Evolutionary conservation across 257 asterid genomes (phyloP).

Genomic region (Petunia secreta): DNA sequence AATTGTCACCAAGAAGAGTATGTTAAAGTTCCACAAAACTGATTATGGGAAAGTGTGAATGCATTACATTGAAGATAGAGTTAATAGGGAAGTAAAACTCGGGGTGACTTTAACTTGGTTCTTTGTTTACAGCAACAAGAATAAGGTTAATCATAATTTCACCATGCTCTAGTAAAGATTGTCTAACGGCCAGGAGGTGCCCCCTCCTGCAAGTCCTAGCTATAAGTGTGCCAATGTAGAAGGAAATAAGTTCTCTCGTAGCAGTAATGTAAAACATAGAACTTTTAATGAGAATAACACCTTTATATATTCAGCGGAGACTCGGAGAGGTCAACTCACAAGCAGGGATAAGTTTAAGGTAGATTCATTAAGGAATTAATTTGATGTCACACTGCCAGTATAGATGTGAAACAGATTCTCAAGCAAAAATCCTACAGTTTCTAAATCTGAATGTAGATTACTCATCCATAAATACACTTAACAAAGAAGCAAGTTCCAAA

Average conservation of each 20-base stretch:
- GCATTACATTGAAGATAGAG: background rate
- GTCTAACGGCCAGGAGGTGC: background rate
- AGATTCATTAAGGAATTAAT: too few relatives aligned
- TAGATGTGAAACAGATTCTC: background rate
- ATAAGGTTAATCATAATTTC: background rate
- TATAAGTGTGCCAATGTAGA: too few relatives aligned
- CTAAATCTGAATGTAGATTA: background rate
- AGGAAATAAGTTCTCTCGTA: background rate
- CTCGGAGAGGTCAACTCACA: too few relatives aligned
- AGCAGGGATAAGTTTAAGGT: too few relatives aligned
- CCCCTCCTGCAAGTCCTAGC: too few relatives aligned
- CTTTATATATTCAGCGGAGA: too few relatives aligned
- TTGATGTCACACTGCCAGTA: too few relatives aligned
- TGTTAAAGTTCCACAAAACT: constrained; percentile 2
- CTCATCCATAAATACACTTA: background rate
- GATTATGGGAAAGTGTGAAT: background rate
- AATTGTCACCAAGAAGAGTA: constrained; percentile 23
- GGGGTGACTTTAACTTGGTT: background rate
- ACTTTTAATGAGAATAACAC: too few relatives aligned
- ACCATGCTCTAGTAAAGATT: background rate
- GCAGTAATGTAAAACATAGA: background rate
- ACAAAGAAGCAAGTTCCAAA: background rate
- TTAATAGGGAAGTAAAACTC: background rate
- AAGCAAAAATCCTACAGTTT: background rate
- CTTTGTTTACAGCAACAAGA: background rate